Evolutionary conservation across 2,329 filamentous ascomycete species (phyloP).

Genomic region (Exophiala oligosperma): DNA sequence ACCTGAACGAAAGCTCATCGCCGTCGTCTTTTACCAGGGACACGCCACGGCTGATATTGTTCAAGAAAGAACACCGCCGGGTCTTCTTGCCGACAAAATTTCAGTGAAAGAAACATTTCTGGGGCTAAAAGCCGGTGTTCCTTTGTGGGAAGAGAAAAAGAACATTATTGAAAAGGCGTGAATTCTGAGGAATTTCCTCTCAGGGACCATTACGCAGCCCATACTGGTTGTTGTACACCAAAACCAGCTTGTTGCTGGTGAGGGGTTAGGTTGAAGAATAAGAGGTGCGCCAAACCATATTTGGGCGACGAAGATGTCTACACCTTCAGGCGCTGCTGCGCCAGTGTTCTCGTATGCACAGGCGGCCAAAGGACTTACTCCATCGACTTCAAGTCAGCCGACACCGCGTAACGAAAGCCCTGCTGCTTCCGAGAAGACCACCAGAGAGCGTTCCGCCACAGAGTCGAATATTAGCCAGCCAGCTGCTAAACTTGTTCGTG

Average conservation of each 20-base stretch:
- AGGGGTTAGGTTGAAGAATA: conserved; percentile 22
- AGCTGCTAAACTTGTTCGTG: conserved; percentile 7
- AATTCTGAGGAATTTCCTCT: neutral
- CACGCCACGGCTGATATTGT: no score
- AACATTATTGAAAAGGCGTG: no score
- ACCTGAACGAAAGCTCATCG: no score
- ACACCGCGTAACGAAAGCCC: conserved; percentile 21
- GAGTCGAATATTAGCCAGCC: conserved; percentile 8
- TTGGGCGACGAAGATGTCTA: conserved; percentile 39
- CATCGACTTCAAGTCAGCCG: conserved; percentile 36
- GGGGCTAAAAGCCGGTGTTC: no score
- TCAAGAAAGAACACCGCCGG: no score
- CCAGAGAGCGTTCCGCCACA: conserved; percentile 12
- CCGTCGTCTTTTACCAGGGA: no score
- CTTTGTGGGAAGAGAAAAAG: no score
- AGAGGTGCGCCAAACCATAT: conserved; percentile 15
- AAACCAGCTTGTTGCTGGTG: conserved; percentile 26
- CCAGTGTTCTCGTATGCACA: conserved; percentile 89
- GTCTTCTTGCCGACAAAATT: no score
- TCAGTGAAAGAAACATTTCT: no score
- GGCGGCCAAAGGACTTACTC: conserved; percentile 78
- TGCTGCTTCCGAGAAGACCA: conserved; percentile 19
- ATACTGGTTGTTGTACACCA: conserved; percentile 15
- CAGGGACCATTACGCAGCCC: neutral
- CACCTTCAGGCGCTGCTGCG: conserved; percentile 40